Conservation (phyloP, 2,329 filamentous ascomycete species). For the Diaporthe nobilis region DNA sequence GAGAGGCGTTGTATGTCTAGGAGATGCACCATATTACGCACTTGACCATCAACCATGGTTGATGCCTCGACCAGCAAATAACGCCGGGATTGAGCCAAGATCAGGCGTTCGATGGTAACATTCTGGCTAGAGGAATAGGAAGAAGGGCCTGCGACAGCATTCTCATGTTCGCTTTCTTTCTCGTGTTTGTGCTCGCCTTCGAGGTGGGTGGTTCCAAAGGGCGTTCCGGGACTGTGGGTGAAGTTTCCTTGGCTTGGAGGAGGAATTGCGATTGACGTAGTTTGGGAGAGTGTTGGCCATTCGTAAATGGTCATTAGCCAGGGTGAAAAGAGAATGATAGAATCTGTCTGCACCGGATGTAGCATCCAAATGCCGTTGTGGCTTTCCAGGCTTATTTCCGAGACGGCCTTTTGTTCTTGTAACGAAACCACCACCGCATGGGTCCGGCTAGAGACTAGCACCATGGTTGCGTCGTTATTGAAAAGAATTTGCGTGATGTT, state of each 20-base stretch:
- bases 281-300: background rate
- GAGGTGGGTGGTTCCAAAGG: too few species aligned
- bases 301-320: background rate
- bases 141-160: too few species aligned
- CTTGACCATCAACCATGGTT: too few species aligned
- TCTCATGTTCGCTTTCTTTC: too few species aligned
- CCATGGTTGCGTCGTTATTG: background rate
- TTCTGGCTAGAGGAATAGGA: too few species aligned
- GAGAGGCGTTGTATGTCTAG: too few species aligned
- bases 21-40: too few species aligned
- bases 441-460: background rate
- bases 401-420: background rate
- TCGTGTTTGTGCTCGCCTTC: too few species aligned
- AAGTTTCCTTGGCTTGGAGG: background rate
- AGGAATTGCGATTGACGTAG: accelerated
- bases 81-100: too few species aligned
- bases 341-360: background rate
- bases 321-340: background rate
- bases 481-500: background rate
- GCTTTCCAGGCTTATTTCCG: background rate
- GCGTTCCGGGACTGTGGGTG: background rate
- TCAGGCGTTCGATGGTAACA: too few species aligned
- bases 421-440: background rate
- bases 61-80: too few species aligned
- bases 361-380: background rate